Evolutionary conservation across 1,284 basidiomycete genomes (phyloP).

Genomic region (Trametes versicolor): DNA sequence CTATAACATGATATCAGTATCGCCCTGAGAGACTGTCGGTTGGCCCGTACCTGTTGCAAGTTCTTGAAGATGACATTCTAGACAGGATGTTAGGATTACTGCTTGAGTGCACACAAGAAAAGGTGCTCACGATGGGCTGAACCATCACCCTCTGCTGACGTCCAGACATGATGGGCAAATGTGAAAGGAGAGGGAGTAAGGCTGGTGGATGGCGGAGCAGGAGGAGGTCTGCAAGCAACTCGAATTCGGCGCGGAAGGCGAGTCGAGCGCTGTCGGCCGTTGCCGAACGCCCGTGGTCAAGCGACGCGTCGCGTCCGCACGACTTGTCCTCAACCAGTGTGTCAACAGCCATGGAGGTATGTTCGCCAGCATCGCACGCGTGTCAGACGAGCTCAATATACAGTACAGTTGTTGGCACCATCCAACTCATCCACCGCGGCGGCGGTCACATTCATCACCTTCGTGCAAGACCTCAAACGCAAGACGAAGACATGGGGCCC

Average conservation of each 20-base stretch:
- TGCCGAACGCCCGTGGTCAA: slow-evolving; percentile 35
- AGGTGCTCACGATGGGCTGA: slow-evolving; percentile 88
- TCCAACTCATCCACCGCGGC: slow-evolving; percentile 91
- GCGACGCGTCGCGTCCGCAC: slow-evolving; percentile 44
- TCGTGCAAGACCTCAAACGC: slow-evolving; percentile 98
- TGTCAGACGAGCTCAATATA: background rate
- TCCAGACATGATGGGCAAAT: slow-evolving; percentile 77
- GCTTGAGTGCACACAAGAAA: slow-evolving; percentile 23
- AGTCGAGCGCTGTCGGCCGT: slow-evolving; percentile 29
- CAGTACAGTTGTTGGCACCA: slow-evolving; percentile 55
- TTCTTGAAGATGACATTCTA: slow-evolving; percentile 99
- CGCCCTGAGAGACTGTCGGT: slow-evolving; percentile 11
- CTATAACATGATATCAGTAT: slow-evolving; percentile 51
- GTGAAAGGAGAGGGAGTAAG: slow-evolving; percentile 34
- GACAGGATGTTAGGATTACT: slow-evolving; percentile 28
- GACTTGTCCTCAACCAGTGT: slow-evolving; percentile 39
- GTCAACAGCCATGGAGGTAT: slow-evolving; percentile 49
- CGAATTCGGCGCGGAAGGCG: slow-evolving; percentile 25
- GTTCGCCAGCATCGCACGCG: slow-evolving; percentile 10
- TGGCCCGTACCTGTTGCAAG: slow-evolving; percentile 77
- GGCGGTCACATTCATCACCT: slow-evolving; percentile 98
- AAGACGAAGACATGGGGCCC: slow-evolving; percentile 98
- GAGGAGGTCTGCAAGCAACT: slow-evolving; percentile 22
- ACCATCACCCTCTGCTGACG: slow-evolving; percentile 97
- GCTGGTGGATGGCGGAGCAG: slow-evolving; percentile 23